Base-by-base conservation (phyloP, 164 flowering plant genomes). In the Tetrastigma voinierianum region DNA sequence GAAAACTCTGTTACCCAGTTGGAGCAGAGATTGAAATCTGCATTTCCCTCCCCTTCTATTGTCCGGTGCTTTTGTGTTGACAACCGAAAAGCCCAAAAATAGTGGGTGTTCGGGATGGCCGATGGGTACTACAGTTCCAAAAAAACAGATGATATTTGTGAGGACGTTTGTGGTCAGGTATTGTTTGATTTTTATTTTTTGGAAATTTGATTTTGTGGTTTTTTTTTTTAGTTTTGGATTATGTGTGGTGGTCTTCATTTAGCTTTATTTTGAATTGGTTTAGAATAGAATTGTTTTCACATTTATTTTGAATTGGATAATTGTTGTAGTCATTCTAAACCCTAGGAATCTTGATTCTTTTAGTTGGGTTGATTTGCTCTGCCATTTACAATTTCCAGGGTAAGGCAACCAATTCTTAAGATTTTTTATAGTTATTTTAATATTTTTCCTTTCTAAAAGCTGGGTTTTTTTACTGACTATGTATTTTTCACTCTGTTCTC, bases 121-220 rank as follows among this genome's bases (percentile, higher is more conserved):
- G 89, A 84, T 67, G 92, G 77, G 63, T 88, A 91, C 62, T 86
- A 80, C 57, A 65, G 58, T 72, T 89, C 84, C 49, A 91, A 90
- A 84, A 91, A 91, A 76, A 78, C 86, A 51, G 96, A 91, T 75
- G 96, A 84, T 76, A 77, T 88, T 17, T 91, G 93, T 65, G 84
- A 80, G 20, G 89, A 81, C n/a, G 86, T 89, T 71, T 90, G 96
- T 69, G 90, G 97, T 12, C 82, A 91, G 97, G 97, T 89, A 74
- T 16, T 51, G 59, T 21, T 64, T 49, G 14, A 17, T 21, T 51
- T 5, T 2, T 18, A 49, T 51, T 65, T 43, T 64, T 51, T 54
- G 13, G 16, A 23, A 3, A 3, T 67, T 23, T 56, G 9, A 21
- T 12, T 17, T 53, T 62, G 17, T 18, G 44, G 20, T 25, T 72